Percentiles rank a stretch among this genome's conserved stretches.
phyloP scores from a whole-genome alignment of 768 basidiomycete genomes.

The Mycena polygramma region DNA sequence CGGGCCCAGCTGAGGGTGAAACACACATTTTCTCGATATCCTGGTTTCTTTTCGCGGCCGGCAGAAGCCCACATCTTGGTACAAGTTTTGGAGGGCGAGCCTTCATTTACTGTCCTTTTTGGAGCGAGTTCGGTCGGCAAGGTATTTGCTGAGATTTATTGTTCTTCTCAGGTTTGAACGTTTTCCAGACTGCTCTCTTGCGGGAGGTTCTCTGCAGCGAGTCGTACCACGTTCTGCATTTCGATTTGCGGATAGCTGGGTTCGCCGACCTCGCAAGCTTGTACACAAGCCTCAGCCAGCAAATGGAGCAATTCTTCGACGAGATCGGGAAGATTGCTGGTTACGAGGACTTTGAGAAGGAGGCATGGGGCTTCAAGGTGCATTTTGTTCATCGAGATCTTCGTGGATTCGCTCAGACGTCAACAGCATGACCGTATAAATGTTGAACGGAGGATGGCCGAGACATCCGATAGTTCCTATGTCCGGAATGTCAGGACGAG shows the following conservation, averaged over 20 bases:
- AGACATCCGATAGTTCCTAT: conserved; percentile 58
- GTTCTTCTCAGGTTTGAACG: not conserved
- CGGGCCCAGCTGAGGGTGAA: conserved; percentile 75
- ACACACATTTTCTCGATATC: conserved; percentile 84
- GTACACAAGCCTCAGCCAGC: conserved; percentile 81
- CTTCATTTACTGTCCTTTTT: conserved; percentile 84
- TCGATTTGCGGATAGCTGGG: conserved; percentile 86
- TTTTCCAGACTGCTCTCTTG: conserved; percentile 75
- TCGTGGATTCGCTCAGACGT: conserved; percentile 21
- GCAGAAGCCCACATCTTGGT: conserved; percentile 77
- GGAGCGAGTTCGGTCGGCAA: conserved; percentile 89
- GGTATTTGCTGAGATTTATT: conserved; percentile 51
- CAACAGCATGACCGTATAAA: conserved; percentile 80
- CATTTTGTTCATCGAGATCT: not conserved
- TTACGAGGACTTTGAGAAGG: conserved; percentile 79
- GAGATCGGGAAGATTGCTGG: conserved; percentile 71
- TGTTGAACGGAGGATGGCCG: conserved; percentile 72
- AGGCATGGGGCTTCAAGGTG: conserved; percentile 86
- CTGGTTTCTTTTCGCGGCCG: conserved; percentile 78
- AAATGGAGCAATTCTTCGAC: conserved; percentile 87
- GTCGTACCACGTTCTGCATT: conserved; percentile 83
- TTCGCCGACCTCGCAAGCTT: conserved; percentile 86
- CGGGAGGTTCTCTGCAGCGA: conserved; percentile 80
- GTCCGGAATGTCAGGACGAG: conserved; percentile 73
- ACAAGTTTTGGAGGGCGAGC: conserved; percentile 74